phyloP scores from a whole-genome alignment of 2,329 filamentous ascomycete genomes.

The Elsinoe perseae region DNA sequence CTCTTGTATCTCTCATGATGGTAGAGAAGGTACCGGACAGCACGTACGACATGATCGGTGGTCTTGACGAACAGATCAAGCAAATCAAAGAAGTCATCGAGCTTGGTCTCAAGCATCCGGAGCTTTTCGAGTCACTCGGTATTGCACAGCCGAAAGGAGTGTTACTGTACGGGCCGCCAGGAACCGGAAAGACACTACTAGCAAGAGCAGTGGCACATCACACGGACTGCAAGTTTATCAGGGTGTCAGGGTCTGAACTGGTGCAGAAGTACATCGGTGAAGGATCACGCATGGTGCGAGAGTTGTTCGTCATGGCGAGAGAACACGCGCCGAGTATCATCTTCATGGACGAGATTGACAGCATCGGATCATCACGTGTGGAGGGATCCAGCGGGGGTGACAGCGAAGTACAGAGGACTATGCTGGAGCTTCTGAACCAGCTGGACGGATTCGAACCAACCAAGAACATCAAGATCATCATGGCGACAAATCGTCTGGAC shows the following conservation, averaged over 20 bases:
- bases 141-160: constrained; percentile 98
- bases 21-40: constrained; percentile 99
- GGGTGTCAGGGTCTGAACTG: constrained; percentile 89
- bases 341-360: constrained; percentile 99
- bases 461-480: constrained; percentile 99
- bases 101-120: constrained; percentile 93
- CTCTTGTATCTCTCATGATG: constrained; percentile 99
- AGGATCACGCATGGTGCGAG: constrained; percentile 94
- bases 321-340: constrained; percentile 98
- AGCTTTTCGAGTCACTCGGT: constrained; percentile 97
- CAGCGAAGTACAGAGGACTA: constrained; percentile 95
- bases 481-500: constrained; percentile 97
- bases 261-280: constrained; percentile 99
- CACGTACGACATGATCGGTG: constrained; percentile 99
- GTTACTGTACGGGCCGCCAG: constrained; percentile 88
- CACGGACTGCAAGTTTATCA: constrained; percentile 98
- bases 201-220: constrained; percentile 95
- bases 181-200: constrained; percentile 92
- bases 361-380: constrained; percentile 92
- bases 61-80: constrained; percentile 97
- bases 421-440: constrained; percentile 97
- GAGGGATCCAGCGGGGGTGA: constrained; percentile 93
- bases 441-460: constrained; percentile 97
- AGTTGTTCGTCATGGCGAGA: constrained; percentile 97
- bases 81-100: constrained; percentile 99